Base-by-base conservation (phyloP, 2,329 filamentous ascomycete genomes). In the Lasiodiplodia theobromae region DNA sequence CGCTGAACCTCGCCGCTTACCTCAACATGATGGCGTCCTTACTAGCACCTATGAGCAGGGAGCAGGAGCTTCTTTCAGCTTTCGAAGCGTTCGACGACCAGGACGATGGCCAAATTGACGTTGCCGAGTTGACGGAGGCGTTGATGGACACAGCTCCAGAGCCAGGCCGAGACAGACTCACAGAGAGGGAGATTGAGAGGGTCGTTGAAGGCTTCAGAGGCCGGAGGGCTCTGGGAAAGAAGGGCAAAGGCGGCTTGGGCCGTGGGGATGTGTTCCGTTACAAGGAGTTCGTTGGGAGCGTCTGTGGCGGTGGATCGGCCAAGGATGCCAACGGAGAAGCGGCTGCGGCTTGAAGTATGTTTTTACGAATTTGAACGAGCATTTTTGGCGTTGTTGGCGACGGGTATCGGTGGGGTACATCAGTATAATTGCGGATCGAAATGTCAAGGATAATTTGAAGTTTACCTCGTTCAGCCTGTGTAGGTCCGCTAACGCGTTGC, bases 1-100 rank as follows among this genome's bases (percentile, higher is more conserved):
- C 91, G 1, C 91, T 97, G 74, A 92, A 92, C 57, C 88, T 99
- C 51, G 92, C 94, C 0, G 88, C 90, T 3, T 99, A 97, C 77
- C 86, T 99, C 25, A 95, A 93, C 76, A 91, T 90, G 1, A 84
- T 99, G 2, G 92, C 94, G 0, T 87, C 88, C 11, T 86, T 92
- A 2, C 84, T 98, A 3, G 88, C 89, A 1, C 87, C 89, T 0
- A 84, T 98, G 21, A 96, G 93, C 0, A 90, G 92, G 0, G 88
- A 89, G 25, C 86, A 89, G 18, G 96, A 99, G 77, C 86, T 99
- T 11, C 83, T 93, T 23, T 95, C 94, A 1, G 96, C 96, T 0
- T 95, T 99, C 73, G 93, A 93, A 2, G 96, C 96, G 0, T 98
- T 98, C 77, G 96, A 99, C 76, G 92, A 97, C 71, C 94, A 97